Evolutionary conservation across 1,284 basidiomycete species (phyloP).

Genomic region (Acaromyces ingoldii): DNA sequence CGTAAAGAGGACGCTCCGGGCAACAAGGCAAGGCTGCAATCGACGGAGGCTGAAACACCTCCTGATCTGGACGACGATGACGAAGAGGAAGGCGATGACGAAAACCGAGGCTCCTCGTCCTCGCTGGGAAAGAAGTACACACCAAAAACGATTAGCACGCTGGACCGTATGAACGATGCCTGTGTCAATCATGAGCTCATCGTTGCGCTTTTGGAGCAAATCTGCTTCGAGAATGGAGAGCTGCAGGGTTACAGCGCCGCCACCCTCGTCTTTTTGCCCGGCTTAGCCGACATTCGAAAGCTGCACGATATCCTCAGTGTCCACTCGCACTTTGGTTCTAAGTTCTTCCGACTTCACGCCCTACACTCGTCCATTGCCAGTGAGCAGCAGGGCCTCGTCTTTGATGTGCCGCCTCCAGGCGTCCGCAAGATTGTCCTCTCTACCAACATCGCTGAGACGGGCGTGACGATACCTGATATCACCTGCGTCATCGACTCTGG

Average conservation of each 20-base stretch:
- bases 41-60: conserved; percentile 66
- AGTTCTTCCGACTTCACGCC: conserved; percentile 73
- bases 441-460: conserved; percentile 76
- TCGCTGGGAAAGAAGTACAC: conserved; percentile 60
- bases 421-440: conserved; percentile 82
- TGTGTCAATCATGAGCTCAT: conserved; percentile 63
- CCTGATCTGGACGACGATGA: conserved; percentile 70
- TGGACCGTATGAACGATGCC: conserved; percentile 83
- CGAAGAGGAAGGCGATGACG: conserved; percentile 58
- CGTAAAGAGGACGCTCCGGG: conserved; percentile 30
- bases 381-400: conserved; percentile 84
- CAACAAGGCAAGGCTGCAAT: conserved; percentile 62
- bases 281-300: conserved; percentile 74
- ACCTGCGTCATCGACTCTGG: conserved; percentile 96
- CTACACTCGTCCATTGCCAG: conserved; percentile 70
- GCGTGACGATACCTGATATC: conserved; percentile 96
- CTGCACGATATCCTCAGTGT: conserved; percentile 75
- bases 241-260: conserved; percentile 69
- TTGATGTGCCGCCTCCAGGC: conserved; percentile 74
- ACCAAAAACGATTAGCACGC: conserved; percentile 66
- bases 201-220: conserved; percentile 72
- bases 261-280: conserved; percentile 88
- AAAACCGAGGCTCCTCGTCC: background rate
- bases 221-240: conserved; percentile 67
- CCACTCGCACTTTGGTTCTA: conserved; percentile 69